Evolutionary conservation across 495 filamentous ascomycete genomes (phyloP), one percentile per base, ranked within the genome.

Genomic region (Achaetomiella virescens): DNA sequence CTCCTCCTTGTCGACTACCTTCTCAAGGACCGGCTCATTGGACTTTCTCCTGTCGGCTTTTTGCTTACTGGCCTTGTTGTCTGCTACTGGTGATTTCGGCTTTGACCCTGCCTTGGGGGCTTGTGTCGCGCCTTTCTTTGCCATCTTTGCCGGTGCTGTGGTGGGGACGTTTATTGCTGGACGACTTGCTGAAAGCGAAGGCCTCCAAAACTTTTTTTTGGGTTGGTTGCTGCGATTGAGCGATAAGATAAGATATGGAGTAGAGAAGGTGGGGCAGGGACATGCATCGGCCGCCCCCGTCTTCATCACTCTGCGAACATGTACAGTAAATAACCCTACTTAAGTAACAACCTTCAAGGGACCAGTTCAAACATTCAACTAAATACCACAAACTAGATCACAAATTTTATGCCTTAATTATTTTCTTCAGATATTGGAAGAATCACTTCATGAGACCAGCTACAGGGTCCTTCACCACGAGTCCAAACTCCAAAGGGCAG

Each of bases 1-100:
- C 35, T 70, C 46, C 58, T 64, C 54, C 25, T 62, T 59, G 18
- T 55, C 54, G 17, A 52, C 41, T 15, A 55, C 41, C 31, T 50
- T 65, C 53, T 62, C 57, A 27, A 51, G 56, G 1, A 36, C 46
- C 1, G 49, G 43, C 57, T 61, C 55, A 44, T 66, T 69, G 58
- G 59, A 62, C 57, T 65, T 65, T 64, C 78, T 80, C 46, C 52
- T 50, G 40, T 38, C 76, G 33, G 70, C 73, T 51, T 76, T 67
- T 64, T 82, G 81, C 61, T 77, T 78, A 57, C 75, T 76, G 22
- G 69, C 59, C 58, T 73, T 72, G 60, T 75, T 79, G 63, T 77
- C 70, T 54, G 31, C 78, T 70, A 59, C 83, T 81, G 68, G 89
- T 77, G 54, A 84, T 29, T 54, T 60, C 47, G 47, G 24, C 49